phyloP scores from a whole-genome alignment of 257 asterid genomes.

The Solanum sitiens region DNA sequence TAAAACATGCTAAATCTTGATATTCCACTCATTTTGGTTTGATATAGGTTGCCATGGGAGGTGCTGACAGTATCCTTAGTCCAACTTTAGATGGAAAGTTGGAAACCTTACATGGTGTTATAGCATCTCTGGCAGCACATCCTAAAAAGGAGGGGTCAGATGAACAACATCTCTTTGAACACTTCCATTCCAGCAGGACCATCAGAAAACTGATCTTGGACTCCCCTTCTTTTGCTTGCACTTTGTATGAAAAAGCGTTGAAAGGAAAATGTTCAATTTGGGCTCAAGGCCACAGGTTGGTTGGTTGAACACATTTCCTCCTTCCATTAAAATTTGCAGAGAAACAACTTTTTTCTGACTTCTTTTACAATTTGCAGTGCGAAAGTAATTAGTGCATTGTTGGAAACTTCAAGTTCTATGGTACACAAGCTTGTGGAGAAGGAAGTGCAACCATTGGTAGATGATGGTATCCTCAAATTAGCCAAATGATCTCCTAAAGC shows the following conservation, averaged over 20 bases:
- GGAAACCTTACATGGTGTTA: constrained; percentile 36
- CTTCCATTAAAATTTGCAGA: background rate
- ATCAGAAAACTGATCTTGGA: constrained; percentile 65
- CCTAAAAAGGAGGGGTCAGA: constrained; percentile 46
- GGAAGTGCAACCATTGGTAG: constrained; percentile 62
- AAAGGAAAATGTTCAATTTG: constrained; percentile 56
- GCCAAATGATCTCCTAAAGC: constrained; percentile 22
- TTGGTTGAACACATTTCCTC: background rate
- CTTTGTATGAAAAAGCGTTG: constrained; percentile 67
- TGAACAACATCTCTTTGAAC: constrained; percentile 59
- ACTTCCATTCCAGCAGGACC: constrained; percentile 75
- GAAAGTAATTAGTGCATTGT: constrained; percentile 50
- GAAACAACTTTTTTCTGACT: background rate
- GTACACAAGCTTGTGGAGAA: constrained; percentile 40
- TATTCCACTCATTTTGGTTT: background rate
- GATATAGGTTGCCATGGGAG: constrained; percentile 67
- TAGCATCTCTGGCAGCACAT: constrained; percentile 53
- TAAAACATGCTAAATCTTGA: background rate
- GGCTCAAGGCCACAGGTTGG: constrained; percentile 87
- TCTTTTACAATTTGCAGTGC: constrained; percentile 23
- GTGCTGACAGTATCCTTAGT: constrained; percentile 57
- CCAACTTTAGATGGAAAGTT: constrained; percentile 53
- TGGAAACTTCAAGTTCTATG: constrained; percentile 44
- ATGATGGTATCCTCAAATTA: constrained; percentile 42
- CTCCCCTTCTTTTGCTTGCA: constrained; percentile 66